phyloP scores from a whole-genome alignment of 1,139 yeast genomes.

The Yarrowia galli region DNA sequence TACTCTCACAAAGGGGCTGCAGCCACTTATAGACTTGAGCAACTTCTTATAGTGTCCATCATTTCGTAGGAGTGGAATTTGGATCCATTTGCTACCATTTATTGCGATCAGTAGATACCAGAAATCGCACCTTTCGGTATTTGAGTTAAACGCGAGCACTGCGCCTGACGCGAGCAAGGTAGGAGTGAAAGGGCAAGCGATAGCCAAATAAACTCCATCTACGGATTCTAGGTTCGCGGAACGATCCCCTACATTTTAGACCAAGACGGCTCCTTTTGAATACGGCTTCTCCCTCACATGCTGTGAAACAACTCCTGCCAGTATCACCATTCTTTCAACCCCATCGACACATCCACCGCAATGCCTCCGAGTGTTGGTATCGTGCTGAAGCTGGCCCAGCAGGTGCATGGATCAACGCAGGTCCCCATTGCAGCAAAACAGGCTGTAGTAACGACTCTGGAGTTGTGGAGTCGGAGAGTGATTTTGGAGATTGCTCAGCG shows the following conservation, averaged over 20 bases:
- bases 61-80: too few relatives aligned
- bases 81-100: too few relatives aligned
- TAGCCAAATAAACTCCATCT: neutral
- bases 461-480: conserved; percentile 32
- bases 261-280: neutral
- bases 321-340: neutral
- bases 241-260: neutral
- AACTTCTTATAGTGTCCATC: too few relatives aligned
- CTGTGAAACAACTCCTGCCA: neutral
- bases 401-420: conserved; percentile 7
- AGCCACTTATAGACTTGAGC: too few relatives aligned
- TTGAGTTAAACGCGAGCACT: conserved; percentile 12
- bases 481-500: conserved; percentile 12
- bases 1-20: too few relatives aligned
- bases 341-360: neutral
- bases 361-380: conserved; percentile 19
- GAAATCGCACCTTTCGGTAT: neutral
- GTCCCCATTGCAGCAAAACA: neutral
- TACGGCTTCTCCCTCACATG: neutral
- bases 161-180: conserved; percentile 26
- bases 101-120: neutral
- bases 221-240: conserved; percentile 14
- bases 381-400: conserved; percentile 23
- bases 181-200: conserved; percentile 14
- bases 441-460: conserved; percentile 19